Evolutionary conservation across 371 early-diverging fungal genomes (phyloP), one percentile per base, ranked within the genome.

Genomic region (Mucor circinelloides): DNA sequence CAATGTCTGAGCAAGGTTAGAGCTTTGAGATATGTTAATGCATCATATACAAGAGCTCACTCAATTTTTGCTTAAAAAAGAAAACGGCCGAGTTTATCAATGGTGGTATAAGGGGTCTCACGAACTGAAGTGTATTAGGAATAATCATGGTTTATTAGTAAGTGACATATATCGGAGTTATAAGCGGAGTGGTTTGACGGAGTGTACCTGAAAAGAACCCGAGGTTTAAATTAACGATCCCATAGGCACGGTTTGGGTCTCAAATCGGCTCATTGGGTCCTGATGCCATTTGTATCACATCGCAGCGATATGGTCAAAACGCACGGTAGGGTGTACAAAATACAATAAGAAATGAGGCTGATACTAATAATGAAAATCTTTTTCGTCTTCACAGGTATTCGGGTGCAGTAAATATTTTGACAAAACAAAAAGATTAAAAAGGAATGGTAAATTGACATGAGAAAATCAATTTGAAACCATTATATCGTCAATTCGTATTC

Each of bases 1-100:
- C 83, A 6, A 69, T 83, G 75, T 74, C 77, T 17, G 74, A 75
- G n/a, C 60, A 72, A 74, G 83, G 83, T 78, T 58, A 25, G 59
- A n/a, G 4, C 50, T 21, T 21, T 36, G 21, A 36, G 19, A 34
- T 36, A 7, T 10, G 7, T 27, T 15, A 25, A 34, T 64, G 15
- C 25, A 3, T 60, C 17, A 31, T n/a, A 15, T 21, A 40, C 13
- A 36, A 13, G 36, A 2, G 13, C 6, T 17, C 9, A 13, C 28
- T 27, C 2, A 28, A 25, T 31, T 15, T 17, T 17, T 40, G 40
- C 17, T 38, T 13, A 48, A 30, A 23, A 10, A 21, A 77, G 82
- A 82, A 38, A 74, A 77, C 4, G 82, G 82, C 19, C 68, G 80
- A 17, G 74, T 79, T 8, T 77, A 79, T 61, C 60, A 54, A 23